Conservation (phyloP, 108 stramenopile genomes). For the Nitzschia sp. region DNA sequence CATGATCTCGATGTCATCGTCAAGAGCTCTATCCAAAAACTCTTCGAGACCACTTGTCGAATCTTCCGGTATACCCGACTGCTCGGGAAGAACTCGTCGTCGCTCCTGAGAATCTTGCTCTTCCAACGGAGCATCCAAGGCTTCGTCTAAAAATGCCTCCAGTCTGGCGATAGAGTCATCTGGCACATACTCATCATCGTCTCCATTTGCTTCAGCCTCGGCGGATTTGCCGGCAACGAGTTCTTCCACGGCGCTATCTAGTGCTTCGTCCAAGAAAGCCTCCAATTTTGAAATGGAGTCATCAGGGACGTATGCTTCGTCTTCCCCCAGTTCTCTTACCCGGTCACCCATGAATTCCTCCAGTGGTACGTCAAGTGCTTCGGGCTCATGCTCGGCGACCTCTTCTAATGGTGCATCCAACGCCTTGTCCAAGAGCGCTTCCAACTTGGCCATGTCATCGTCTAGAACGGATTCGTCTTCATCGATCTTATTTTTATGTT, state of each 20-base stretch:
- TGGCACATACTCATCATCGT: constrained; percentile 1
- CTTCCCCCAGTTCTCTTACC: background rate
- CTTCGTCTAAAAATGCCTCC: constrained; percentile 1
- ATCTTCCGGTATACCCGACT: background rate
- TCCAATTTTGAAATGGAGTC: background rate
- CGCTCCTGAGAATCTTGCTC: background rate
- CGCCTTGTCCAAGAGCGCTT: background rate
- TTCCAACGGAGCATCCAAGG: constrained; percentile 6
- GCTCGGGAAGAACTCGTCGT: background rate
- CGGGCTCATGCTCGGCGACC: no score
- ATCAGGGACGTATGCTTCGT: background rate
- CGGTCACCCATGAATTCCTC: background rate
- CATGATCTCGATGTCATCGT: background rate
- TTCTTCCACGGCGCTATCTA: background rate
- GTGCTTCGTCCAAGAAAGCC: background rate
- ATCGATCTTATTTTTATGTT: background rate
- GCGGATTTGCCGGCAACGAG: background rate
- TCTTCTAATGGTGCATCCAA: background rate
- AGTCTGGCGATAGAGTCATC: constrained; percentile 9
- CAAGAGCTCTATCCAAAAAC: background rate
- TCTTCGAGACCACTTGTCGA: constrained; percentile 1
- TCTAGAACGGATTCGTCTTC: background rate
- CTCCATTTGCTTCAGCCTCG: background rate
- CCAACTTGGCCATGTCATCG: background rate
- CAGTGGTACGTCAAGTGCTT: background rate